These are phyloP conservation scores for Lolium perenne DNA, from an alignment of 176 grass and related monocot genomes.

Conservation along the genomic window DNA sequence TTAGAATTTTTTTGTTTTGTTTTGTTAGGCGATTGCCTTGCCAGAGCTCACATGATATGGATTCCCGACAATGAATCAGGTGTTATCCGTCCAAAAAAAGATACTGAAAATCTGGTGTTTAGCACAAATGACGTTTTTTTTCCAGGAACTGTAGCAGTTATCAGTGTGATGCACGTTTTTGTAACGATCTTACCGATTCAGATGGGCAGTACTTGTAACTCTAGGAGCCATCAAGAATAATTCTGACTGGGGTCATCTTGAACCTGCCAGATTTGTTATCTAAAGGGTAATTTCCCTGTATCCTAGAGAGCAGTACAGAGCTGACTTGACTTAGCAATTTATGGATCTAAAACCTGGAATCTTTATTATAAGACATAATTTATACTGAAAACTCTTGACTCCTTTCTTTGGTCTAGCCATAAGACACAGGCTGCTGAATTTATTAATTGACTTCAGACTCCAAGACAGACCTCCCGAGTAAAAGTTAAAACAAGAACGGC, in stretches of 20 bases:
- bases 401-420: slow-evolving; percentile 10
- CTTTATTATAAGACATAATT: neutral
- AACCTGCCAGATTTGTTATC: neutral
- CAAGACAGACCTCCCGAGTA: neutral
- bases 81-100: neutral
- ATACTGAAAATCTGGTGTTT: neutral
- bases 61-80: neutral
- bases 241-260: neutral
- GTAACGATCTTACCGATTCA: neutral
- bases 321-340: slow-evolving; percentile 13
- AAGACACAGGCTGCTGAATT: neutral
- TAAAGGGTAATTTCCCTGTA: neutral
- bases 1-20: neutral
- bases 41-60: neutral
- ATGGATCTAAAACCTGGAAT: slow-evolving; percentile 13
- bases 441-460: slow-evolving; percentile 22
- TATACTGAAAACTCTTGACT: neutral
- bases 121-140: neutral
- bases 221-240: neutral
- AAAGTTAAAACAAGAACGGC: neutral
- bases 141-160: neutral
- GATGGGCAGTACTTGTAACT: neutral
- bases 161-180: neutral
- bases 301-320: neutral
- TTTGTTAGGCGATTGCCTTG: neutral